Conservation (phyloP, 768 basidiomycete genomes). For the Mycena olivaceomarginata region DNA sequence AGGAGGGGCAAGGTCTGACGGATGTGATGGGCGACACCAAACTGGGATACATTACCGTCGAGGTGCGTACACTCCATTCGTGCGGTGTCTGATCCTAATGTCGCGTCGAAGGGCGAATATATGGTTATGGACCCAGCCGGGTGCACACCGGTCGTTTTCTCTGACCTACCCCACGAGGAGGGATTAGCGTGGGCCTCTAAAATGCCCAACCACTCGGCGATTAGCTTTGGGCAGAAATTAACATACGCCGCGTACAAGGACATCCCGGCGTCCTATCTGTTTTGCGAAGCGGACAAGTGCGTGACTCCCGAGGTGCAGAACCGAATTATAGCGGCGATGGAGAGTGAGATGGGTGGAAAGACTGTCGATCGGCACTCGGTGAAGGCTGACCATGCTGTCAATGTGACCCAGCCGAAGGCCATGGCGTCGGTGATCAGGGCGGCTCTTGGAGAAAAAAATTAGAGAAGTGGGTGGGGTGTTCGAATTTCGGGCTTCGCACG, state of each 20-base stretch:
- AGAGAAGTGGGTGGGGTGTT: too few species aligned
- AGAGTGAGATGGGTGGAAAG: constrained; percentile 6
- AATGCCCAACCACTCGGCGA: not conserved
- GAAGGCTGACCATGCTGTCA: not conserved
- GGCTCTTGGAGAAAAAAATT: too few species aligned
- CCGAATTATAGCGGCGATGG: constrained; percentile 9
- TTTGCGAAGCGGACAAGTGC: not conserved
- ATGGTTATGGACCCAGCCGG: not conserved
- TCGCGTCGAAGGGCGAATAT: constrained; percentile 2
- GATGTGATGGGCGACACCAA: not conserved
- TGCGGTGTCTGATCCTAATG: not conserved
- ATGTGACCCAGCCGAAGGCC: not conserved
- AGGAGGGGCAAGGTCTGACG: not conserved
- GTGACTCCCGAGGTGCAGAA: not conserved
- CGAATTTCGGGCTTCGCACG: too few species aligned
- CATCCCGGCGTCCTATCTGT: not conserved
- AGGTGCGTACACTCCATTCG: not conserved
- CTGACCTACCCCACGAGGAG: not conserved
- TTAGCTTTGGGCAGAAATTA: not conserved
- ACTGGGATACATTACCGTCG: not conserved
- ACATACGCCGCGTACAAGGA: not conserved
- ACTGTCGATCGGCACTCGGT: constrained; percentile 4
- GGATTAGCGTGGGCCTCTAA: not conserved
- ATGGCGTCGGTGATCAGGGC: too few species aligned
- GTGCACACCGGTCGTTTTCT: not conserved